phyloP scores from a whole-genome alignment of 1,284 basidiomycete genomes.

The Trichosporon asahii region DNA sequence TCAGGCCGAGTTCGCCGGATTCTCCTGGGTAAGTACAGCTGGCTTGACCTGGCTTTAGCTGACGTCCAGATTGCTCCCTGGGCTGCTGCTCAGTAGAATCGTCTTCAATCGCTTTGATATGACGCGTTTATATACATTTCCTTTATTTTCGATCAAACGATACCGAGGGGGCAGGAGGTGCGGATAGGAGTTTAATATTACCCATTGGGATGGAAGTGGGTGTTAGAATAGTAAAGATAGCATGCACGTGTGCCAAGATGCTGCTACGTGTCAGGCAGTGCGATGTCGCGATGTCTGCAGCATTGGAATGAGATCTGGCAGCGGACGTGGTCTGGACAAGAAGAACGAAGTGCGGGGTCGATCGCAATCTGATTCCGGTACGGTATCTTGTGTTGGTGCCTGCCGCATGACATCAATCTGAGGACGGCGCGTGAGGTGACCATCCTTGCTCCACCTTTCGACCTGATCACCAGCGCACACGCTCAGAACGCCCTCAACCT shows the following conservation, averaged over 20 bases:
- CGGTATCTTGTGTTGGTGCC: background rate
- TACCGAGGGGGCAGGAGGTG: background rate
- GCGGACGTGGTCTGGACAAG: background rate
- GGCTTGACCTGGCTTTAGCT: background rate
- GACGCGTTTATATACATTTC: constrained; percentile 6
- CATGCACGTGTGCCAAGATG: constrained; percentile 3
- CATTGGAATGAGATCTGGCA: background rate
- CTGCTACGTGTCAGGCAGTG: background rate
- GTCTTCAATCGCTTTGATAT: background rate
- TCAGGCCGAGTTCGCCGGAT: constrained; percentile 92
- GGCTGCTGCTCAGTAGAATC: constrained; percentile 20
- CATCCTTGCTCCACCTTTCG: background rate
- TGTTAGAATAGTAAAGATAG: constrained; percentile 9
- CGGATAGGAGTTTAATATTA: background rate
- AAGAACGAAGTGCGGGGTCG: background rate
- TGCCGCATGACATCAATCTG: background rate
- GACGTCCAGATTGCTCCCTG: constrained; percentile 36
- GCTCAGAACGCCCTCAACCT: background rate
- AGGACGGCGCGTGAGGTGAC: background rate
- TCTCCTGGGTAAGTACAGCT: constrained; percentile 64
- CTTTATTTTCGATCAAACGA: background rate
- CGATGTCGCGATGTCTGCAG: background rate
- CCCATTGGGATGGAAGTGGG: background rate
- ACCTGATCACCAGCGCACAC: background rate
- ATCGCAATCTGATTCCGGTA: constrained; percentile 7